Conservation (phyloP, 169 alveolate genomes). For the Cystoisospora suis region DNA sequence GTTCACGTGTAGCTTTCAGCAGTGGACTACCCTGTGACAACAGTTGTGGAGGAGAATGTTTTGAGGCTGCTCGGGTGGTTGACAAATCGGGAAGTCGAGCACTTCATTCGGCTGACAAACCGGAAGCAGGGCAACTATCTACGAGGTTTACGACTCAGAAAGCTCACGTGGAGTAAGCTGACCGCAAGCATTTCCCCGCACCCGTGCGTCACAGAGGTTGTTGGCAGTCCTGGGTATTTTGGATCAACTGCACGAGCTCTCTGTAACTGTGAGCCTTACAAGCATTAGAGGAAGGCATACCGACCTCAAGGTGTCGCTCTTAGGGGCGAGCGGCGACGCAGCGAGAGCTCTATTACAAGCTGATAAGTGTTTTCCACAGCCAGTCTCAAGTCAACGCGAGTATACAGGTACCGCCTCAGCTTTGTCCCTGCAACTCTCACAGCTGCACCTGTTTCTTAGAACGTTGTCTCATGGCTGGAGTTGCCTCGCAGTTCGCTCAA, state of each 20-base stretch:
- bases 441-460: neutral
- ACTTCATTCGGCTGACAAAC: neutral
- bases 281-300: neutral
- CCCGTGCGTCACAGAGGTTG: neutral
- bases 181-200: neutral
- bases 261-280: neutral
- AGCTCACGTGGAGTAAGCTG: neutral
- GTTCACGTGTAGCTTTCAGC: no score
- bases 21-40: no score
- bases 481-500: slow-evolving; percentile 41
- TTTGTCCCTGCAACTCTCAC: neutral
- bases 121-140: neutral
- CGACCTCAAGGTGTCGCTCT: neutral
- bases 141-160: neutral
- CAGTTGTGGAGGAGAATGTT: neutral
- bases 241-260: slow-evolving; percentile 9
- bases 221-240: neutral
- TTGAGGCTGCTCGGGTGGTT: slow-evolving; percentile 9
- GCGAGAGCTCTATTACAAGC: slow-evolving; percentile 52
- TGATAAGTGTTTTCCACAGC: slow-evolving; percentile 20
- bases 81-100: slow-evolving; percentile 4
- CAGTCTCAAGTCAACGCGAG: slow-evolving; percentile 50
- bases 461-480: slow-evolving; percentile 1
- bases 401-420: slow-evolving; percentile 1
- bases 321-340: slow-evolving; percentile 36